Conservation (phyloP, 2,329 filamentous ascomycete species). For the Geosmithia putterillii region DNA sequence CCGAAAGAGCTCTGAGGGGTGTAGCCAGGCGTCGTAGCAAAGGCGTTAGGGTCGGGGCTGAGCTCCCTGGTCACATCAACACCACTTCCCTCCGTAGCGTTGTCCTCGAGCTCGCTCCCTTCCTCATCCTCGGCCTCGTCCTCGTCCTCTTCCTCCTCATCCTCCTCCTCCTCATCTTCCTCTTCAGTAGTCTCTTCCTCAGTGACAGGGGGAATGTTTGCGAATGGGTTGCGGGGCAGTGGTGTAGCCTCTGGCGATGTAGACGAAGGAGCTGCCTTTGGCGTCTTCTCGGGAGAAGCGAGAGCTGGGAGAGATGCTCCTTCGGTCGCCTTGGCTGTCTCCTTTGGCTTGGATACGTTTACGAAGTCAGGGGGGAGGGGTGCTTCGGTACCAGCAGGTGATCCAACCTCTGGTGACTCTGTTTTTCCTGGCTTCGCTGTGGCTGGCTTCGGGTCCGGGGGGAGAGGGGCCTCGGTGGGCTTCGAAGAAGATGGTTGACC, state of each 20-base stretch:
- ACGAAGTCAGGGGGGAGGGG: conserved; percentile 20
- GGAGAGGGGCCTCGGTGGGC: conserved; percentile 25
- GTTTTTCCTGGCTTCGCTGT: conserved; percentile 7
- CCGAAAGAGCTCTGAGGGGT: conserved; percentile 49
- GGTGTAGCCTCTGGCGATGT: not conserved
- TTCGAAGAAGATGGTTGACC: conserved; percentile 13
- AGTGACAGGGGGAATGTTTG: not conserved
- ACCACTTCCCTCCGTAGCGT: conserved; percentile 45
- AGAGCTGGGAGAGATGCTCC: not conserved
- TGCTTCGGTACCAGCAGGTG: conserved; percentile 10
- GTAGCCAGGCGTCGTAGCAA: conserved; percentile 33
- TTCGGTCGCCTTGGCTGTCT: not conserved
- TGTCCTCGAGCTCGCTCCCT: conserved; percentile 33
- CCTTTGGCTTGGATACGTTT: conserved; percentile 3
- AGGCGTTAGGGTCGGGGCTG: conserved; percentile 33
- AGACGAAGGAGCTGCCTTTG: not conserved
- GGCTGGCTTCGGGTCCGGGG: conserved; percentile 22
- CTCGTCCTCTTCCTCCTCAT: conserved; percentile 23
- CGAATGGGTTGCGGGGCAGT: not conserved
- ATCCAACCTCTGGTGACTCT: conserved; percentile 6
- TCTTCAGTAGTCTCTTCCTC: conserved; percentile 1
- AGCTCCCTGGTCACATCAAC: conserved; percentile 54
- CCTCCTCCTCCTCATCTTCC: conserved; percentile 15
- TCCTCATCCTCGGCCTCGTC: conserved; percentile 27
- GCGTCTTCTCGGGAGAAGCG: not conserved